Base-by-base conservation (phyloP, 1,284 basidiomycete genomes). In the Cutaneotrichosporon sp. region DNA sequence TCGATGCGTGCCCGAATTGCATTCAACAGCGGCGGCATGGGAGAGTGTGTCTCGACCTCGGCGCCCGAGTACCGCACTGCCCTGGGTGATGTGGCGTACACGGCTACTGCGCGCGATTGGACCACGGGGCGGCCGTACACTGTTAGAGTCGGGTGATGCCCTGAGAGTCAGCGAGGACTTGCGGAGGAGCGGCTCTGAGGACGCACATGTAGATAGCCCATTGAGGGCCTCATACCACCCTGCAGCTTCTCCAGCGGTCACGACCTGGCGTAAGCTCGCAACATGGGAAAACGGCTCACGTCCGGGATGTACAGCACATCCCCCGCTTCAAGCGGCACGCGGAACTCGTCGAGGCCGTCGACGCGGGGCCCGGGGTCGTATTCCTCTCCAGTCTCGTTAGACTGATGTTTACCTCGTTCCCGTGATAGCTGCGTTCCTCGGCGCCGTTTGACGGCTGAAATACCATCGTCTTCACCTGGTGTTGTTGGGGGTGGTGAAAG, bases 101-200 rank as follows among this genome's bases (percentile, higher is more conserved):
- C 78, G 55, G 77, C 76, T 25, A 80, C 79, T 19, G 74, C 69
- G 7, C 80, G 72, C 12, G 75, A 77, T 60, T 81, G 80, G 5
- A 65, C 64, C 43, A 80, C 75, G 19, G 68, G 64, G 20, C 74
- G 71, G n/a, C 80, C 80, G 61, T 81, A 81, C 38, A 81, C 71
- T 46, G 75, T 78, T n/a, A 81, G 74, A 9, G 69, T 77, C 1
- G 80, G 80, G 43, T 77, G 76, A 58, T 81, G 65, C 32, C 25
- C 25, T 71, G 48, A 17, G 29, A 29, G 46, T 54, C 19, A 52
- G 55, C 17, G 27, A 8, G 31, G 4, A 7, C 17, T 9, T 16
- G 34, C 14, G 5, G 42, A 43, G 17, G 42, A 44, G 14, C 10
- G 37, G 20, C n/a, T n/a, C n/a, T n/a, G n/a, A n/a, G 20, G 19